Conservation (phyloP, 805 yeast genomes). For the Wickerhamomyces mucosus region DNA sequence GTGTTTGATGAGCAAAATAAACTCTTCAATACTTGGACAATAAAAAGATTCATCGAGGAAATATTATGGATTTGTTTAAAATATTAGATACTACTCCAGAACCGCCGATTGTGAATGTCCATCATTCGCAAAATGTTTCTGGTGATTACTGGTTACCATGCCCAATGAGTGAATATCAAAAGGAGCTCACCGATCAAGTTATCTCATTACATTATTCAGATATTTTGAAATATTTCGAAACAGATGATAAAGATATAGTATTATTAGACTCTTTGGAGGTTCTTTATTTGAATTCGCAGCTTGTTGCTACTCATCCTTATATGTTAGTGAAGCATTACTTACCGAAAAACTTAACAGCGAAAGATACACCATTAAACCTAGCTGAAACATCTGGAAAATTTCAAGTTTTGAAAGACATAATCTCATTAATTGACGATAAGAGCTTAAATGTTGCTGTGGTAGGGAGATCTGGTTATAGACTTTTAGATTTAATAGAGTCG, state of each 20-base stretch:
- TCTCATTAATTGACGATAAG: slow-evolving; percentile 41
- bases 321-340: slow-evolving; percentile 73
- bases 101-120: slow-evolving; percentile 50
- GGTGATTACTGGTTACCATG: slow-evolving; percentile 74
- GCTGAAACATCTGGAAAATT: slow-evolving; percentile 83
- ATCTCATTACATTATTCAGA: slow-evolving; percentile 88
- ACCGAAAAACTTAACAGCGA: slow-evolving; percentile 67
- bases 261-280: slow-evolving; percentile 69
- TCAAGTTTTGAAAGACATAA: slow-evolving; percentile 52
- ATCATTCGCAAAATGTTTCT: slow-evolving; percentile 17
- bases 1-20: neutral
- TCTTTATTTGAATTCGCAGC: slow-evolving; percentile 64
- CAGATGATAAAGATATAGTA: slow-evolving; percentile 39
- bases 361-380: slow-evolving; percentile 61
- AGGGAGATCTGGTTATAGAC: slow-evolving; percentile 50
- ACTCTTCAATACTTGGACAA: neutral
- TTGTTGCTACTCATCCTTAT: slow-evolving; percentile 86
- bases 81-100: slow-evolving; percentile 80
- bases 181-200: slow-evolving; percentile 83
- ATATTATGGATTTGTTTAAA: slow-evolving; percentile 58
- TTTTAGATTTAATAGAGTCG: slow-evolving; percentile 68
- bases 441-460: slow-evolving; percentile 56
- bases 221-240: slow-evolving; percentile 76
- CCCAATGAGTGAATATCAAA: slow-evolving; percentile 80
- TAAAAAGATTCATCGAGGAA: neutral